Evolutionary conservation across 257 asterid species (phyloP).

Genomic region (Solanum chilense): DNA sequence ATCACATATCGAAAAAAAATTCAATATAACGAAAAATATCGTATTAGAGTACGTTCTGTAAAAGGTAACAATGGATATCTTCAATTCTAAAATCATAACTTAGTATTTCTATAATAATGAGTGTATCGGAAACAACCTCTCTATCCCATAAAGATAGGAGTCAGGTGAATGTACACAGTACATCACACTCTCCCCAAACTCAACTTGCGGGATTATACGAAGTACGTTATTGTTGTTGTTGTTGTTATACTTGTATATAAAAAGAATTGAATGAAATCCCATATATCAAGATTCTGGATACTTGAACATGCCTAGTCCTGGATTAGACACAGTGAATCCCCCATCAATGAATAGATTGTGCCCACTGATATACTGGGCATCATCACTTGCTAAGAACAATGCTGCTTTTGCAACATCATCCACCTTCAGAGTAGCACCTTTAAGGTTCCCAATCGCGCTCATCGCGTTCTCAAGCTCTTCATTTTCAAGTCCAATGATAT

Average conservation of each 20-base stretch:
- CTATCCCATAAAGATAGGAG: neutral
- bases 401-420: conserved; percentile 47
- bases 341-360: conserved; percentile 51
- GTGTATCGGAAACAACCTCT: neutral
- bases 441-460: conserved; percentile 13
- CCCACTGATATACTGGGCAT: conserved; percentile 45
- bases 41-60: neutral
- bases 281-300: conserved; percentile 12
- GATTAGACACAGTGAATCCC: conserved; percentile 24
- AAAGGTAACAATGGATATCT: neutral
- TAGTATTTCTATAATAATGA: neutral
- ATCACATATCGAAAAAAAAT: neutral
- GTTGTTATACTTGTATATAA: neutral
- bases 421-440: conserved; percentile 19
- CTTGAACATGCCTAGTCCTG: conserved; percentile 7
- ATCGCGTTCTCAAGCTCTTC: conserved; percentile 11
- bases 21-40: neutral
- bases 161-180: neutral
- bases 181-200: neutral
- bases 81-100: neutral
- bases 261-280: no score
- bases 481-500: conserved; percentile 12
- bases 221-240: neutral
- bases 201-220: neutral
- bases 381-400: conserved; percentile 43